phyloP scores from a whole-genome alignment of 2,329 filamentous ascomycete genomes.

The Nemania sp. region DNA sequence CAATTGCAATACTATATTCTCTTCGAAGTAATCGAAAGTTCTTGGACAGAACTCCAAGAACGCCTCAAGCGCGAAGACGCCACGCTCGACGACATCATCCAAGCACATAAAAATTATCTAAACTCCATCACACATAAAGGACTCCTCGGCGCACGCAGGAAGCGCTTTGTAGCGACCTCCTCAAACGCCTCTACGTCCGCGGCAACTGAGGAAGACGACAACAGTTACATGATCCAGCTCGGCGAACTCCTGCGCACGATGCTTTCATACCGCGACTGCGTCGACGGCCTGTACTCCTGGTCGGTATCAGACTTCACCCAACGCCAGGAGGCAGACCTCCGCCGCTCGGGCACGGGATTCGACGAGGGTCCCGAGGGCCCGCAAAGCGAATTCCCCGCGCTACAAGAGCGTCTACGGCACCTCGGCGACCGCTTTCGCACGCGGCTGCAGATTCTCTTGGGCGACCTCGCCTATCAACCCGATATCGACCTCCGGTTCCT shows the following conservation, averaged over 20 bases:
- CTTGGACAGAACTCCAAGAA: slow-evolving; percentile 87
- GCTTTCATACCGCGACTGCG: slow-evolving; percentile 89
- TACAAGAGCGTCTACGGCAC: slow-evolving; percentile 72
- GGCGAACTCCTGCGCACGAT: slow-evolving; percentile 92
- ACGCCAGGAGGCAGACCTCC: slow-evolving; percentile 79
- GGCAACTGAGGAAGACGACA: slow-evolving; percentile 65
- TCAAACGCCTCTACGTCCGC: slow-evolving; percentile 41
- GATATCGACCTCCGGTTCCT: slow-evolving; percentile 96
- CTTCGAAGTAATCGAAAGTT: slow-evolving; percentile 96
- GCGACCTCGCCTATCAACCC: slow-evolving; percentile 89
- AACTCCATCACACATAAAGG: slow-evolving; percentile 96
- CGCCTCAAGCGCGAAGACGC: slow-evolving; percentile 82
- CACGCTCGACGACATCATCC: slow-evolving; percentile 93
- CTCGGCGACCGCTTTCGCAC: slow-evolving; percentile 77
- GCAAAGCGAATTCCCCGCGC: slow-evolving; percentile 67
- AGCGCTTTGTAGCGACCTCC: slow-evolving; percentile 47
- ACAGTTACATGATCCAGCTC: slow-evolving; percentile 85
- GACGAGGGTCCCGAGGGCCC: slow-evolving; percentile 59
- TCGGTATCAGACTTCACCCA: slow-evolving; percentile 91
- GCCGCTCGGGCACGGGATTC: slow-evolving; percentile 29
- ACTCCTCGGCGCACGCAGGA: slow-evolving; percentile 73
- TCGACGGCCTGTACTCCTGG: slow-evolving; percentile 93
- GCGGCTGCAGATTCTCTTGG: slow-evolving; percentile 78
- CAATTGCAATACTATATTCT: slow-evolving; percentile 98
- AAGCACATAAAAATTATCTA: slow-evolving; percentile 87